Evolutionary conservation across 179 eudicot species (phyloP).

Genomic region (Vitellaria paradoxa): DNA sequence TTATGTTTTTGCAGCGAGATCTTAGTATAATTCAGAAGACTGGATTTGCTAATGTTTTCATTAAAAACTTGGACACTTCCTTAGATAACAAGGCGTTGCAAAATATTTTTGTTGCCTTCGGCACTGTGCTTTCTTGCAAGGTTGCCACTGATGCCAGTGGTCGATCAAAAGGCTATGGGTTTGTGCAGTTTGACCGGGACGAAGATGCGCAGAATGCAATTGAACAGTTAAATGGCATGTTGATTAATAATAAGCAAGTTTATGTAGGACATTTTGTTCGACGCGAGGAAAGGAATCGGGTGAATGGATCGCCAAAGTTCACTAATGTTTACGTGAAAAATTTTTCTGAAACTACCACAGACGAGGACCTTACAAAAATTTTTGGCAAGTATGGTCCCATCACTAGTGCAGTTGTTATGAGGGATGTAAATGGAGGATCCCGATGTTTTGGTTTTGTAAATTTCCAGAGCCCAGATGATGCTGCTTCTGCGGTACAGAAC

Average conservation of each 20-base stretch:
- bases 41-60: constrained; percentile 59
- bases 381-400: constrained; percentile 48
- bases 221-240: constrained; percentile 47
- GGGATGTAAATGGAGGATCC: constrained; percentile 49
- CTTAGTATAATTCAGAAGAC: constrained; percentile 63
- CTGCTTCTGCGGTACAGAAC: constrained; percentile 47
- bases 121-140: constrained; percentile 65
- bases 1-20: constrained; percentile 71
- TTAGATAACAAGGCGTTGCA: constrained; percentile 53
- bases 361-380: constrained; percentile 34
- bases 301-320: constrained; percentile 36
- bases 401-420: constrained; percentile 61
- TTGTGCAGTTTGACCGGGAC: constrained; percentile 55
- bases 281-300: constrained; percentile 35
- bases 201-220: constrained; percentile 55
- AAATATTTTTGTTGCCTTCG: constrained; percentile 59
- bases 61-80: constrained; percentile 57
- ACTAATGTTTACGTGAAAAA: constrained; percentile 63
- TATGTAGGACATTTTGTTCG: constrained; percentile 54
- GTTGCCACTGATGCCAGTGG: constrained; percentile 49
- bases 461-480: constrained; percentile 41
- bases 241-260: constrained; percentile 54
- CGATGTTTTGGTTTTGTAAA: constrained; percentile 65
- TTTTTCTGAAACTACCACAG: constrained; percentile 34
- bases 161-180: constrained; percentile 64